phyloP scores from a whole-genome alignment of 495 filamentous ascomycete species.

The Penicillium paradoxum region DNA sequence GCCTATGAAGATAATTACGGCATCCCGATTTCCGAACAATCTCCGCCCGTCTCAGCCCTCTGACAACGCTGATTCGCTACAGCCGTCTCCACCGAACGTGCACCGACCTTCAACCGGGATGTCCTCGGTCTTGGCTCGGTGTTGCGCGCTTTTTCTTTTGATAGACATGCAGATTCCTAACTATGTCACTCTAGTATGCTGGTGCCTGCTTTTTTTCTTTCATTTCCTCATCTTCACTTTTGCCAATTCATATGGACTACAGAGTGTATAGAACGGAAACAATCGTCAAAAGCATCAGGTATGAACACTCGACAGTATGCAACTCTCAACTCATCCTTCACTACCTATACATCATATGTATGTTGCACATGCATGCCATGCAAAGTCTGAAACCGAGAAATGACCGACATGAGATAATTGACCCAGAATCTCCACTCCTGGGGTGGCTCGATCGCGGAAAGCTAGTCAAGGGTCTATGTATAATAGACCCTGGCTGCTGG shows the following conservation, averaged over 20 bases:
- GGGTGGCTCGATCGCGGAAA: neutral
- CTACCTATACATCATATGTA: too few relatives aligned
- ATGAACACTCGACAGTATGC: too few relatives aligned
- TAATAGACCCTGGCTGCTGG: neutral
- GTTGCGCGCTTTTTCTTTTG: neutral
- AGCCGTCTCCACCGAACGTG: constrained; percentile 1
- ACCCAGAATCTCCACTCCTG: neutral
- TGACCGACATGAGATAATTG: neutral
- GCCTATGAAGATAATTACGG: neutral
- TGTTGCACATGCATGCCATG: too few relatives aligned
- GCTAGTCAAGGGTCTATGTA: neutral
- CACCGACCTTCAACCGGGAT: constrained; percentile 8
- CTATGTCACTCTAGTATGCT: neutral
- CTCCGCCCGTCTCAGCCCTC: neutral
- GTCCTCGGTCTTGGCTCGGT: constrained; percentile 1
- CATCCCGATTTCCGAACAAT: constrained; percentile 1
- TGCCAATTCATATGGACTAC: too few relatives aligned
- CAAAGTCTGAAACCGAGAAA: neutral
- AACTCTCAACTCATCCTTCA: too few relatives aligned
- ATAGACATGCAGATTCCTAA: neutral
- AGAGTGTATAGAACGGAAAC: too few relatives aligned
- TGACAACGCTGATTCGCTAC: neutral
- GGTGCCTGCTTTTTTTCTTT: neutral
- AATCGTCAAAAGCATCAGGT: too few relatives aligned
- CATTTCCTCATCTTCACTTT: too few relatives aligned